Conservation (phyloP, 345 rosid genomes). For the Adansonia digitata region DNA sequence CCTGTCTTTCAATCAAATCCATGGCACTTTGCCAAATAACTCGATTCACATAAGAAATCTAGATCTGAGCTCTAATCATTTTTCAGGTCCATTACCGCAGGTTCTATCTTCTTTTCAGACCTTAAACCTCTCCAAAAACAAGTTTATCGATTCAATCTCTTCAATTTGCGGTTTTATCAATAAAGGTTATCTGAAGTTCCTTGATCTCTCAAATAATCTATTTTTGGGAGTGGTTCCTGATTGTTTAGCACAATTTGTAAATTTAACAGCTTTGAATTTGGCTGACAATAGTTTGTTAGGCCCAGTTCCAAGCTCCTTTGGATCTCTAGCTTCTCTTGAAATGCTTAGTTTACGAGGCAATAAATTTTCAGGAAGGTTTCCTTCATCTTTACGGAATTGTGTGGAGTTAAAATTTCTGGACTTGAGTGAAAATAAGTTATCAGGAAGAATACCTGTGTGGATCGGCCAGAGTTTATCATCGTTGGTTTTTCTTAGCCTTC, state of each 20-base stretch:
- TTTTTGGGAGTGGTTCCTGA: background rate
- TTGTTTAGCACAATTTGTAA: background rate
- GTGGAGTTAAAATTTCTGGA: background rate
- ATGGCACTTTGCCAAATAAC: background rate
- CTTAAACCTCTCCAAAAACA: background rate
- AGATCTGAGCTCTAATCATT: background rate
- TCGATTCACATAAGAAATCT: background rate
- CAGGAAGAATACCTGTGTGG: background rate
- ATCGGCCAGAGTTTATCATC: background rate
- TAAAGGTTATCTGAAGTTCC: background rate
- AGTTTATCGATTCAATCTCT: background rate
- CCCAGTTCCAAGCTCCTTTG: background rate
- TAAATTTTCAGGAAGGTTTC: background rate
- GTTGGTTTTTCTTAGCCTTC: background rate
- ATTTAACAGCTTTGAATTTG: background rate
- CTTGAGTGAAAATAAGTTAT: background rate
- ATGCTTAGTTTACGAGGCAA: background rate
- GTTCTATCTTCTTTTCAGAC: background rate
- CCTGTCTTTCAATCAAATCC: background rate
- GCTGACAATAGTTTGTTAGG: background rate
- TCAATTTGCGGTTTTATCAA: background rate
- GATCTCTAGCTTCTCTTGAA: background rate
- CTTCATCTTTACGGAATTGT: background rate
- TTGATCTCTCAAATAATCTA: background rate
- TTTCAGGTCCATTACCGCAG: background rate